Percentiles rank a stretch among this genome's conserved stretches.
Evolutionary conservation across 1,139 yeast species (phyloP).

Genomic region (Debaryomyces robertsiae): DNA sequence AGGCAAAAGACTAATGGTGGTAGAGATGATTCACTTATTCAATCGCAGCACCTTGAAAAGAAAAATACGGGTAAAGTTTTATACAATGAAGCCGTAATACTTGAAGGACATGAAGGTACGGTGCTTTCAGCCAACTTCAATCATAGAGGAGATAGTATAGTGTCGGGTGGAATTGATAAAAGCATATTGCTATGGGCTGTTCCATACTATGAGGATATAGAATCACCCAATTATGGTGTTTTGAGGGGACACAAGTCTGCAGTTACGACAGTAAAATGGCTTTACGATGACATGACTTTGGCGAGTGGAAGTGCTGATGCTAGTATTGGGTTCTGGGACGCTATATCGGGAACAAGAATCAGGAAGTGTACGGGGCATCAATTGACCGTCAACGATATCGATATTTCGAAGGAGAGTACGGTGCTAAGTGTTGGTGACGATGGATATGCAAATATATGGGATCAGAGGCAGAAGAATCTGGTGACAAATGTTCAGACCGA

Average conservation of each 20-base stretch:
- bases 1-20: slow-evolving; percentile 18
- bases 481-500: slow-evolving; percentile 42
- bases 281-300: slow-evolving; percentile 33
- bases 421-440: slow-evolving; percentile 66
- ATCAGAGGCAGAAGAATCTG: slow-evolving; percentile 52
- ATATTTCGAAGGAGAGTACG: slow-evolving; percentile 29
- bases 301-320: slow-evolving; percentile 55
- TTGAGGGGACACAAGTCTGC: slow-evolving; percentile 54
- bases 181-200: slow-evolving; percentile 49
- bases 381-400: slow-evolving; percentile 58
- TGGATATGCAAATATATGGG: slow-evolving; percentile 65
- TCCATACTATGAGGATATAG: slow-evolving; percentile 27
- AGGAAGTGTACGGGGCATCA: slow-evolving; percentile 57
- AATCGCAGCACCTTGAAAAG: background rate
- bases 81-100: slow-evolving; percentile 12
- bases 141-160: slow-evolving; percentile 44
- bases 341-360: slow-evolving; percentile 54
- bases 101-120: slow-evolving; percentile 54
- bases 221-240: slow-evolving; percentile 38
- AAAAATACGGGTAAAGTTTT: slow-evolving; percentile 1
- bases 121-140: slow-evolving; percentile 49
- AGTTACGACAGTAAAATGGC: slow-evolving; percentile 54
- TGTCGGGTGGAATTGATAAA: slow-evolving; percentile 57
- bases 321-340: slow-evolving; percentile 57
- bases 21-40: slow-evolving; percentile 3